Evolutionary conservation across 2,329 filamentous ascomycete species (phyloP).

Genomic region (Ceratocystis variospora): DNA sequence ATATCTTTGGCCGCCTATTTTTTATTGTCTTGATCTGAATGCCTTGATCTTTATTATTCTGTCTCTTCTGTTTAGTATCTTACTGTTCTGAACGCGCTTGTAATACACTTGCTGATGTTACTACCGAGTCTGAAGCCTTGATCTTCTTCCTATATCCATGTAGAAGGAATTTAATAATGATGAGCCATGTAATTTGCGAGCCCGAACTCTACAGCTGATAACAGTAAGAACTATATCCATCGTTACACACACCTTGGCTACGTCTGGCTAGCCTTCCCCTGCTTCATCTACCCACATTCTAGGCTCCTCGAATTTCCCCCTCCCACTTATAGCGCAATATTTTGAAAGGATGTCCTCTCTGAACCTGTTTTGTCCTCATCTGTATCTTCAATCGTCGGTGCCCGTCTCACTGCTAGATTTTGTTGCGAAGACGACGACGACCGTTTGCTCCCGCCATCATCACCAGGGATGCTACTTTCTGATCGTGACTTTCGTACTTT

Average conservation of each 20-base stretch:
- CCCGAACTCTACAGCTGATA: not conserved
- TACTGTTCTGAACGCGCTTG: not conserved
- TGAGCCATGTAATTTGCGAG: not conserved
- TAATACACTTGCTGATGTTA: not conserved
- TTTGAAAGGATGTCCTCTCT: slow-evolving; percentile 15
- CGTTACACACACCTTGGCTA: not conserved
- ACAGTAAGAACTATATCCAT: not conserved
- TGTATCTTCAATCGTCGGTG: slow-evolving; percentile 10
- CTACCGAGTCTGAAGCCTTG: too few species aligned
- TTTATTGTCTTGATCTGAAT: not conserved
- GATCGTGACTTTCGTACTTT: not conserved
- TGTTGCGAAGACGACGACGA: slow-evolving; percentile 32
- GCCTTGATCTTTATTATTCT: not conserved
- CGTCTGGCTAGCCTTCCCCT: not conserved
- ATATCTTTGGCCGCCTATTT: not conserved
- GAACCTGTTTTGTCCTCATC: slow-evolving; percentile 8
- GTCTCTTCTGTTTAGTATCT: not conserved
- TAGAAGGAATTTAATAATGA: not conserved
- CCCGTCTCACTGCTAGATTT: slow-evolving; percentile 25
- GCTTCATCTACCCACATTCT: not conserved
- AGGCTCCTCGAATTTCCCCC: not conserved
- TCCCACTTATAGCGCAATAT: slow-evolving; percentile 13
- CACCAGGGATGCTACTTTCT: slow-evolving; percentile 21
- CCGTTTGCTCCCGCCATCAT: slow-evolving; percentile 21
- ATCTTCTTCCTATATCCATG: not conserved